Evolutionary conservation across 176 grass and related monocot species (phyloP).

Genomic region (Chrysopogon serrulatus): DNA sequence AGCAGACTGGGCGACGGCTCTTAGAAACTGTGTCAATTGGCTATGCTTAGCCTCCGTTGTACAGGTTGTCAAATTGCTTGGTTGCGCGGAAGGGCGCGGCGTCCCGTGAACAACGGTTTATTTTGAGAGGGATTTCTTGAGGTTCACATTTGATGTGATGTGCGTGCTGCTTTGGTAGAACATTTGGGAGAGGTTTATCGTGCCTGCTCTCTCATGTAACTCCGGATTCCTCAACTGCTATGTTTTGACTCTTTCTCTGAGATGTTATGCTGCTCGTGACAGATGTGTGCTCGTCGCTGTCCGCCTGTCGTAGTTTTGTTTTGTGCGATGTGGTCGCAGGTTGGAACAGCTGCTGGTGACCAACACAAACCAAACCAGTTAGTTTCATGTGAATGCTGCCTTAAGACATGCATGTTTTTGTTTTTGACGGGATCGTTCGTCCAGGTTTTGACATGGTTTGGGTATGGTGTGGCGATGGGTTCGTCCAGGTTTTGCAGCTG

Average conservation of each 20-base stretch:
- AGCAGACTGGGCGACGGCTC: not conserved
- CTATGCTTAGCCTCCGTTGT: conserved; percentile 11
- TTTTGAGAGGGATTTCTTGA: not conserved
- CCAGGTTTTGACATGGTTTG: not conserved
- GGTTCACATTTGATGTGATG: not conserved
- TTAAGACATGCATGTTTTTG: not conserved
- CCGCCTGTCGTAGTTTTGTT: not conserved
- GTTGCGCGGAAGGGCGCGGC: not conserved
- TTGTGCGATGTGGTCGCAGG: not conserved
- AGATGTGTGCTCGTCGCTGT: not conserved
- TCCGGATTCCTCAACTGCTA: not conserved
- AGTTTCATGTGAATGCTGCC: not conserved
- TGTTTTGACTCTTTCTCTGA: not conserved
- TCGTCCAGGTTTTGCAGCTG: not conserved
- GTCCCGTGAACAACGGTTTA: not conserved
- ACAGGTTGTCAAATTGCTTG: conserved; percentile 20
- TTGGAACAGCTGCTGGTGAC: not conserved
- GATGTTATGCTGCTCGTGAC: not conserved
- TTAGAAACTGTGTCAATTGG: not conserved
- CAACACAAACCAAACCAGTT: too few species aligned
- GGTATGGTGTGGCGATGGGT: not conserved
- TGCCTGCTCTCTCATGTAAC: not conserved
- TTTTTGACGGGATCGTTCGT: not conserved
- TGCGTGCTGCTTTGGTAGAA: not conserved
- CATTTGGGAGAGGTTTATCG: not conserved